Base-by-base conservation (phyloP, 257 asterid genomes). In the Mitragyna speciosa region DNA sequence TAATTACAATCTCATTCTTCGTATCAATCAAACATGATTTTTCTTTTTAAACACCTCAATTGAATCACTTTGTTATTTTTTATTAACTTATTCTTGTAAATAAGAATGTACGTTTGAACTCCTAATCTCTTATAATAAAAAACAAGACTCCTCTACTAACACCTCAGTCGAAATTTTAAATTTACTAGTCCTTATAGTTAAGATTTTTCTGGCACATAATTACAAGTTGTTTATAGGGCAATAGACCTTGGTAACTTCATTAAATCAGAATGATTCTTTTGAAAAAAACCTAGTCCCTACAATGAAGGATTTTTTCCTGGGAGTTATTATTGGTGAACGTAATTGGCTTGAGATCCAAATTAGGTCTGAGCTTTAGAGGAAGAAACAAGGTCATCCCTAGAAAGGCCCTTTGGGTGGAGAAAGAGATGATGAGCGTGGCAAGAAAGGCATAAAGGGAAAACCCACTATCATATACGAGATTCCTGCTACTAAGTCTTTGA, bases 401-500 rank as follows among this genome's bases (percentile, higher is more conserved):
- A 82, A 79, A 71, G 48, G 65, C 73, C 52, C 48, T 56, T 82
- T 67, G n/a, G 77, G 33, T 74, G 31, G 48, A 66, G 33, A 66
- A 73, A 70, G 61, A 58, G 83, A 83, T 72, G 78, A 68, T 58
- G 82, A 76, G 54, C 72, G 58, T 47, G 66, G 69, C 28, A 79
- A 83, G 83, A 65, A 83, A 83, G 64, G 87, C 86, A 86, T 81
- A 86, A 86, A 86, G 87, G 61, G 78, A 66, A 77, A 31, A 41
- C 79, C 87, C 87, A 86, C 80, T 86, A 81, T 58, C 83, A 70
- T 30, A 65, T 70, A 47, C 47, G 31, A 76, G 80, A 82, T 80
- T 85, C 84, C 68, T 52, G 75, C 15, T 70, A 79, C 52, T 78
- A 79, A 66, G 33, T 49, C 70, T 47, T n/a, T 59, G 82, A 82